These are phyloP conservation scores for Plasmodium cynomolgi DNA, from an alignment of 169 alveolate genomes.

Conservation along the genomic window DNA sequence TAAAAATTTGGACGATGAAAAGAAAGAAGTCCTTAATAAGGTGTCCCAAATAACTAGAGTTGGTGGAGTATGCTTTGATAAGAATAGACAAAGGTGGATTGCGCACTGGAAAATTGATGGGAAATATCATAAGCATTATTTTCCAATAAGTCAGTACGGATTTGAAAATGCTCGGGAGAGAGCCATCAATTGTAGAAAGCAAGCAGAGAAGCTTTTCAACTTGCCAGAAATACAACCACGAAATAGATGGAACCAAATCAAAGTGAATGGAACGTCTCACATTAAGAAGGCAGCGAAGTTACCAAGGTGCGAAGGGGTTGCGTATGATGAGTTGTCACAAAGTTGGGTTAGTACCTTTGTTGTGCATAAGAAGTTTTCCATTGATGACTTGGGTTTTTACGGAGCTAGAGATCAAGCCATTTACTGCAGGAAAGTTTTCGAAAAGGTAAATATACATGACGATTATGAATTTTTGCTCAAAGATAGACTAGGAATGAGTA, in stretches of 20 bases:
- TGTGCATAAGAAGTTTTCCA: slow-evolving; percentile 72
- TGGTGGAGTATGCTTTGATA: slow-evolving; percentile 74
- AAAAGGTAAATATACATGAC: slow-evolving; percentile 41
- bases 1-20: slow-evolving; percentile 64
- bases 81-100: slow-evolving; percentile 73
- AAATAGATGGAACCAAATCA: slow-evolving; percentile 65
- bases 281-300: slow-evolving; percentile 57
- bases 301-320: slow-evolving; percentile 75
- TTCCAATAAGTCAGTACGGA: slow-evolving; percentile 73
- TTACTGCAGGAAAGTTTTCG: slow-evolving; percentile 65
- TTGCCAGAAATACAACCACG: slow-evolving; percentile 75
- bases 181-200: slow-evolving; percentile 71
- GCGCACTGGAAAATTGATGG: slow-evolving; percentile 76
- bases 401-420: slow-evolving; percentile 64
- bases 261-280: slow-evolving; percentile 63
- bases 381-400: slow-evolving; percentile 67
- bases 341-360: slow-evolving; percentile 76
- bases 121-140: slow-evolving; percentile 71
- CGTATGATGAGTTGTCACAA: slow-evolving; percentile 68
- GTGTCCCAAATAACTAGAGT: slow-evolving; percentile 74
- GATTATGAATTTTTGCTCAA: slow-evolving; percentile 58
- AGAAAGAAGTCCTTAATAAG: slow-evolving; percentile 65
- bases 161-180: slow-evolving; percentile 70
- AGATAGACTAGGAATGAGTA: slow-evolving; percentile 39
- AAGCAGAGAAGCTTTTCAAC: slow-evolving; percentile 67